Base-by-base conservation (phyloP, 2,329 filamentous ascomycete genomes). In the Akanthomyces lecanii region DNA sequence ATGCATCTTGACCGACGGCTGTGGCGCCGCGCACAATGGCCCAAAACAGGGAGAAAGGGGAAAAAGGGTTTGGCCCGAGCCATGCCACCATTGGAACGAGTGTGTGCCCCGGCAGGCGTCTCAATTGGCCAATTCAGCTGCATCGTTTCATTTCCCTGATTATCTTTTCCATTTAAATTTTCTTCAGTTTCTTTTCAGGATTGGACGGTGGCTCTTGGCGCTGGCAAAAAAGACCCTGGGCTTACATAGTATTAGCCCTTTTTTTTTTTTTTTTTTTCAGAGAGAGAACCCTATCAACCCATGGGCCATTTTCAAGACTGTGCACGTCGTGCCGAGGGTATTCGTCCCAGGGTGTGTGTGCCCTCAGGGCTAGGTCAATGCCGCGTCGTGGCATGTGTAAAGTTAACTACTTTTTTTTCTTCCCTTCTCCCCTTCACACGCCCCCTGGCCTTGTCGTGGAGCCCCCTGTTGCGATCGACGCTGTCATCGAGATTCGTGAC, bases 401-500 rank as follows among this genome's bases (percentile, higher is more conserved):
- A 12, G 14, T 28, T 48, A 28, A 23, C 23, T 4, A 48, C 18
- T 28, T 28, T 25, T 28, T 28, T 28, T 40, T 44, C 10, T 42
- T 30, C 5, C 23, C 10, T 55, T 18, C 33, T 18, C 33, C 33
- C 33, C 33, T 44, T 55, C 16, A 42, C 38, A 28, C 52, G 33
- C 33, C 33, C 28, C 36, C 52, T 38, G 16, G 38, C 12, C 30
- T 23, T 28, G 18, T 14, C 30, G 23, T 55, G 40, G 7, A 8
- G 10, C 33, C 10, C 42, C 55, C 30, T 58, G 30, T 48, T 25
- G 47, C 45, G 56, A 60, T 60, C 56, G 56, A 18, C 56, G 21
- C 21, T 42, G 33, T 60, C 58, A 61, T 61, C 58, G 58, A 61
- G 58, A 61, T 61, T 53, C 16, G 23, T 44, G 40, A 45, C 36